Evolutionary conservation across 345 rosid genomes (phyloP).

Genomic region (Citrus trifoliata): DNA sequence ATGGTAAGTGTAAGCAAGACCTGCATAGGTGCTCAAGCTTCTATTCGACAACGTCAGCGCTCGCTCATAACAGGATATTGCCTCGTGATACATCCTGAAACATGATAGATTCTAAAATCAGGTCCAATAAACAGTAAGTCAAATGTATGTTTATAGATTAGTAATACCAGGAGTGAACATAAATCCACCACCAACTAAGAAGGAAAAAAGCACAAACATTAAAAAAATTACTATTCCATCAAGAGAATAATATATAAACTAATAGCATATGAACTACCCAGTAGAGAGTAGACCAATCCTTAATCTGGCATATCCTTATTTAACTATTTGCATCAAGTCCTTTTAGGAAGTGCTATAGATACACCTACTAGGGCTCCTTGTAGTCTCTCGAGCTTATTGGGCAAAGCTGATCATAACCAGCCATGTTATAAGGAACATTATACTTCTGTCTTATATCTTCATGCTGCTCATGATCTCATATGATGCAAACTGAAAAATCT

Average conservation of each 20-base stretch:
- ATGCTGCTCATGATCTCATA: not conserved
- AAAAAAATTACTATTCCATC: not conserved
- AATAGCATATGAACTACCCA: not conserved
- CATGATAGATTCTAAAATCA: conserved; percentile 14
- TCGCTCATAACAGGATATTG: conserved; percentile 72
- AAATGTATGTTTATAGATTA: not conserved
- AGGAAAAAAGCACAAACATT: not conserved
- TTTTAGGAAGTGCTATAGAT: not conserved
- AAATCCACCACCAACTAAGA: not conserved
- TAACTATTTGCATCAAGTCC: not conserved
- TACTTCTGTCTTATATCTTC: not conserved
- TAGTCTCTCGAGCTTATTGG: not conserved
- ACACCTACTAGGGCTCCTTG: not conserved
- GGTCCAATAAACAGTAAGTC: conserved; percentile 1
- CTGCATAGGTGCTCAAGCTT: conserved; percentile 92
- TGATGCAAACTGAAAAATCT: no score
- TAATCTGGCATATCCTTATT: not conserved
- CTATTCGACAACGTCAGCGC: conserved; percentile 77
- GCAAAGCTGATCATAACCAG: not conserved
- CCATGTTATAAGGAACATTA: not conserved
- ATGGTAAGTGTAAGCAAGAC: conserved; percentile 92
- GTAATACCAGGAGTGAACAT: not conserved
- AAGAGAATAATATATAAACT: not conserved
- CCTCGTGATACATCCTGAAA: conserved; percentile 71
- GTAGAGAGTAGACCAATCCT: not conserved